Evolutionary conservation across 1,139 yeast species (phyloP), one percentile per base, ranked within the genome.

Genomic region (Petasospora fabianii): DNA sequence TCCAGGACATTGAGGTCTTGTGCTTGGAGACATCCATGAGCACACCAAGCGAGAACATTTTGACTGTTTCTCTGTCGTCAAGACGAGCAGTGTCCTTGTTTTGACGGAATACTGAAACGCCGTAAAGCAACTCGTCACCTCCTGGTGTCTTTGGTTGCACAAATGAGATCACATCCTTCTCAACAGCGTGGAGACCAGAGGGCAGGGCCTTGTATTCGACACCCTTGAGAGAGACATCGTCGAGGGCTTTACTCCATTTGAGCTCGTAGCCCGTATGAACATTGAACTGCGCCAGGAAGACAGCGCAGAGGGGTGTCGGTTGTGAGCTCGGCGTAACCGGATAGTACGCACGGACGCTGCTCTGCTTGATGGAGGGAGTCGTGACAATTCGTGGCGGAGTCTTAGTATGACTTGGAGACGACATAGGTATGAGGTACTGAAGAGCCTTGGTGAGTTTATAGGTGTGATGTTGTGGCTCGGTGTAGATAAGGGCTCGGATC

Each of bases 201-300:
- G 96, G 96, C 39, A 88, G 64, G 11, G 80, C 71, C 50, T 83
- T 81, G 61, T 74, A 86, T 58, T 88, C 96, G 15, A 86, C 53
- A n/a, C 68, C 68, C 21, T 62, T 54, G 18, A 65, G 29, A 0
- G 50, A 40, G 2, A 52, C 38, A 3, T 39, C 35, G 0, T 54
- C 49, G 4, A 56, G 33, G 1, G 65, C 51, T 36, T 64, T 62
- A 26, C 68, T 63, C 86, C 86, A 82, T 30, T 70, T 71, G 35
- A 80, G 51, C 38, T 72, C 74, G 56, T 81, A 79, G 8, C 94
- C 94, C 1, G 70, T 59, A 29, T 69, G 71, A 17, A 73, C 73
- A 54, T 84, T 85, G 56, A 84, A 84, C 47, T 80, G 72, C 11
- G 78, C 73, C 20, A 84, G 60, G 52, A 79, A 84, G 27, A 80